phyloP scores from a whole-genome alignment of 2,329 filamentous ascomycete genomes.

The Alternaria angustiovoidea region DNA sequence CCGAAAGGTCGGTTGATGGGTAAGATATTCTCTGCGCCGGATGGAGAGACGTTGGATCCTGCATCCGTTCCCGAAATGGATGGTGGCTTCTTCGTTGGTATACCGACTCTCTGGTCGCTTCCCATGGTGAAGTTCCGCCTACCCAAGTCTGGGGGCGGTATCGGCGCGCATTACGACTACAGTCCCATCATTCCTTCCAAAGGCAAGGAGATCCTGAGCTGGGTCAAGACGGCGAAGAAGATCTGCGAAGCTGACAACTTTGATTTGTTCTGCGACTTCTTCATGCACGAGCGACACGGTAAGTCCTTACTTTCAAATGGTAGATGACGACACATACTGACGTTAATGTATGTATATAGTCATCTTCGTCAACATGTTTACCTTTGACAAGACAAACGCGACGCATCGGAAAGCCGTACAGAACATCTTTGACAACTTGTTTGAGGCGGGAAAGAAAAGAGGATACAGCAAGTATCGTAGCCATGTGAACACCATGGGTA shows the following conservation, averaged over 20 bases:
- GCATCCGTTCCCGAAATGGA: slow-evolving; percentile 37
- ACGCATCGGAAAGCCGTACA: slow-evolving; percentile 50
- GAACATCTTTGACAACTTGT: slow-evolving; percentile 38
- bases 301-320: neutral
- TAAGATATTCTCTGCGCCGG: slow-evolving; percentile 50
- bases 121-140: slow-evolving; percentile 46
- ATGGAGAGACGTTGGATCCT: slow-evolving; percentile 53
- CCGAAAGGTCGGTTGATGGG: slow-evolving; percentile 52
- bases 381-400: slow-evolving; percentile 56
- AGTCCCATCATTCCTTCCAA: slow-evolving; percentile 42
- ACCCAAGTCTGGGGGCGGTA: slow-evolving; percentile 37
- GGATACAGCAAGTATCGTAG: slow-evolving; percentile 44
- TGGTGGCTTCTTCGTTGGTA: slow-evolving; percentile 44
- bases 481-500: slow-evolving; percentile 45
- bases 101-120: slow-evolving; percentile 42
- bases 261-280: slow-evolving; percentile 59
- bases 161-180: slow-evolving; percentile 46
- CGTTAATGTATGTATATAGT: slow-evolving; percentile 23
- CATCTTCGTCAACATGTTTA: slow-evolving; percentile 59
- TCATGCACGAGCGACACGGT: slow-evolving; percentile 57
- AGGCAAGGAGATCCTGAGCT: slow-evolving; percentile 54
- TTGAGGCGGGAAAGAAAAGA: slow-evolving; percentile 38
- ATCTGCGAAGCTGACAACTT: slow-evolving; percentile 55
- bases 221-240: slow-evolving; percentile 53
- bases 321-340: neutral